Evolutionary conservation across 2,329 filamentous ascomycete genomes (phyloP), one percentile per base, ranked within the genome.

Genomic region (Venturia aucupariae): DNA sequence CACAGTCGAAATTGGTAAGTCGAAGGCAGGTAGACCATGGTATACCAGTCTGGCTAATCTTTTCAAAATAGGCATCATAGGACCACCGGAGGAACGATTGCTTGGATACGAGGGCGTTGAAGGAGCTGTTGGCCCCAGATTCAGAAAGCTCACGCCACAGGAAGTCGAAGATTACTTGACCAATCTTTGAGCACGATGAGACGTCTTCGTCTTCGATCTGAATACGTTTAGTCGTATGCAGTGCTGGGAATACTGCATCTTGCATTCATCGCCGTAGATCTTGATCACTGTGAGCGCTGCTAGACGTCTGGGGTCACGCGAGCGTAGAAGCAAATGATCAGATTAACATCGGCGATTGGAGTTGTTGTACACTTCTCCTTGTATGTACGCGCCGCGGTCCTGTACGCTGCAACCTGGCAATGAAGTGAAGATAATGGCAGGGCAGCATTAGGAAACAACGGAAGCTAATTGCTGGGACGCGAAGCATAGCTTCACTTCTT

Each of bases 121-220:
- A 72, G 90, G 90, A 67, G 90, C 90, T 24, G 84, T 86, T 70
- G 92, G 92, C 55, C 92, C 92, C 65, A 85, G 92, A 68, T 96
- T 96, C 85, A 85, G 92, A 78, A 96, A 96, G 84, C 81, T 99
- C 78, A 96, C 86, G 72, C 92, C 96, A 73, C 91, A 96, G 80
- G 94, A 99, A 81, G 97, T 99, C 74, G 94, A 99, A 82, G 94
- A 99, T 78, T 99, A 99, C 81, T 81, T 99, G 78, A 97, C 94
- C 77, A 97, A 96, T 84, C 86, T 99, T 84, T 97, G 84, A 86
- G 35, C 30, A n/a, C 17, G 30, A 22, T 32, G 13, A 32, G 7
- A 22, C 15, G 2, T 48, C 6, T 32, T 3, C 13, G 5, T 35
- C 15, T 35, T 35, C 51, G 11, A 35, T 57, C 10, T 24, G 51